These are phyloP conservation scores for Boletus tylopilopsis DNA, from an alignment of 768 basidiomycete species.

Conservation along the genomic window DNA sequence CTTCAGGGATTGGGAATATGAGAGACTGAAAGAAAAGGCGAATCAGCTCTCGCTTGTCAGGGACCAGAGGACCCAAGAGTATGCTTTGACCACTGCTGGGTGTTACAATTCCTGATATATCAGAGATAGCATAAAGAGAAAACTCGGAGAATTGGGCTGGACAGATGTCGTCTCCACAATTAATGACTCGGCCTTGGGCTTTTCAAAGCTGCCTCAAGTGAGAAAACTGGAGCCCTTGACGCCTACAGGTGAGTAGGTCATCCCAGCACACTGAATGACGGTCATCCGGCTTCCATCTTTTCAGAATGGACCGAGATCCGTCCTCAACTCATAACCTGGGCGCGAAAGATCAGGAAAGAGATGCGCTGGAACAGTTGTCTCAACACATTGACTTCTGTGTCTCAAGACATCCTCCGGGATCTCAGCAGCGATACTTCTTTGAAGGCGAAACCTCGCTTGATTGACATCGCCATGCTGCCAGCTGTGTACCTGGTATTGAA, in stretches of 20 bases:
- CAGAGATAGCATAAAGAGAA: not conserved
- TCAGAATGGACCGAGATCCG: conserved; percentile 12
- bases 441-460: not conserved
- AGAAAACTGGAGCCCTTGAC: conserved; percentile 2
- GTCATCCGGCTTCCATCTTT: not conserved
- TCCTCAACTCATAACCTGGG: not conserved
- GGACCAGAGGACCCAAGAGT: conserved; percentile 2
- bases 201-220: conserved; percentile 7
- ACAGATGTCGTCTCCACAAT: not conserved
- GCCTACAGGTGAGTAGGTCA: conserved; percentile 4
- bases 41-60: not conserved
- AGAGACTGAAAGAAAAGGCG: not conserved
- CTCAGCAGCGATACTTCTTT: not conserved
- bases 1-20: conserved; percentile 1
- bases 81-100: not conserved
- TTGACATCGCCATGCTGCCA: conserved; percentile 7
- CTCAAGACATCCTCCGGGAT: not conserved
- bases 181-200: not conserved
- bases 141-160: not conserved
- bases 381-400: no score
- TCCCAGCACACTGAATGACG: no score
- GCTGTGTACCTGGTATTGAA: not conserved
- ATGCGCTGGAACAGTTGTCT: not conserved
- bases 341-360: not conserved
- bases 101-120: not conserved